Conservation (phyloP, 257 asterid species). For the Solanum arcanum region DNA sequence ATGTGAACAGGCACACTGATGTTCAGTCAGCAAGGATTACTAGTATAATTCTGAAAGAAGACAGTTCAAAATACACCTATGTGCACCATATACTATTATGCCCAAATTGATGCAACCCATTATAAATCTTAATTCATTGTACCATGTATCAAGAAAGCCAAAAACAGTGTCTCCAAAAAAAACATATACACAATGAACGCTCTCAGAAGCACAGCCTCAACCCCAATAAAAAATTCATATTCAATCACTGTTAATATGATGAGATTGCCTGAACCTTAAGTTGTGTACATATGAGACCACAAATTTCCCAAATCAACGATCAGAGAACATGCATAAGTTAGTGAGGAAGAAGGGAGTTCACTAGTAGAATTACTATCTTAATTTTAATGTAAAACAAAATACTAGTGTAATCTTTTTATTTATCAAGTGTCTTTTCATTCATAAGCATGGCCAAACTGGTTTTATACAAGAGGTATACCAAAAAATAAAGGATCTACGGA, state of each 20-base stretch:
- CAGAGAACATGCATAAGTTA: neutral
- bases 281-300: neutral
- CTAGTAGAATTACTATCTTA: neutral
- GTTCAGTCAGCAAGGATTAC: neutral
- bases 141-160: neutral
- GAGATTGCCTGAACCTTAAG: neutral
- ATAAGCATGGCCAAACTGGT: neutral
- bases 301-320: neutral
- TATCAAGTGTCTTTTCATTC: neutral
- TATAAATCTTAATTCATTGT: neutral
- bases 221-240: neutral
- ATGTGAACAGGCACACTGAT: neutral
- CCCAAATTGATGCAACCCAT: neutral
- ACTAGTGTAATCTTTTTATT: neutral
- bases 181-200: neutral
- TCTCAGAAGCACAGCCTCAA: neutral
- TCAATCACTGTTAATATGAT: neutral
- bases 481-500: neutral
- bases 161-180: neutral
- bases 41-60: neutral
- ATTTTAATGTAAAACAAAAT: neutral
- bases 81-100: neutral
- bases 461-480: neutral
- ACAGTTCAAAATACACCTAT: neutral
- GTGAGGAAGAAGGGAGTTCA: neutral